Percentiles rank a stretch among this genome's conserved stretches.
Conservation (phyloP, 1,139 yeast genomes). For the Kodamaea sp. region DNA sequence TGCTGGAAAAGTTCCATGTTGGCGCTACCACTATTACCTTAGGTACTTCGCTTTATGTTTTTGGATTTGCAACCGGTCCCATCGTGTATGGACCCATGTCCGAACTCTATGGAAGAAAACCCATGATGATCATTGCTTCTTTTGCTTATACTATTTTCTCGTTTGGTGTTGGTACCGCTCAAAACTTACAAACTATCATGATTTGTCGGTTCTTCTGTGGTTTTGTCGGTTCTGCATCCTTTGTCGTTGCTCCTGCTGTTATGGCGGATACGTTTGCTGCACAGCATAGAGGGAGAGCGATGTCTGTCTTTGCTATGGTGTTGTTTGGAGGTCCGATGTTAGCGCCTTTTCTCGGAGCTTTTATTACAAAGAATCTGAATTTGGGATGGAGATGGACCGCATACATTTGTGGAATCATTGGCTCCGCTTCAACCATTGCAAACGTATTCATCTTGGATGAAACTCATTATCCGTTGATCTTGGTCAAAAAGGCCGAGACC, state of each 20-base stretch:
- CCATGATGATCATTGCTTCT: slow-evolving; percentile 53
- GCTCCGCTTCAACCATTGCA: slow-evolving; percentile 30
- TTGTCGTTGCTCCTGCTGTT: slow-evolving; percentile 82
- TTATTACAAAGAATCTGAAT: slow-evolving; percentile 21
- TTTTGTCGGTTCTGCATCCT: slow-evolving; percentile 73
- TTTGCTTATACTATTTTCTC: slow-evolving; percentile 60
- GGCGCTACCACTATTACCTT: slow-evolving; percentile 59
- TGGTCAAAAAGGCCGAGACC: slow-evolving; percentile 59
- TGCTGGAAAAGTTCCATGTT: slow-evolving; percentile 49
- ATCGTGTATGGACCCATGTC: slow-evolving; percentile 80
- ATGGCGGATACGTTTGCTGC: slow-evolving; percentile 75
- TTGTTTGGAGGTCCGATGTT: slow-evolving; percentile 76
- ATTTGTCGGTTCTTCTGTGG: slow-evolving; percentile 78
- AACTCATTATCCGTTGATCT: slow-evolving; percentile 51
- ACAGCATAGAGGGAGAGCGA: slow-evolving; percentile 64
- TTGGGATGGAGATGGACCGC: slow-evolving; percentile 62
- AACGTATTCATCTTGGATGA: slow-evolving; percentile 42
- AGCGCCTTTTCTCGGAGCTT: slow-evolving; percentile 59
- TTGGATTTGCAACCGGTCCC: slow-evolving; percentile 86
- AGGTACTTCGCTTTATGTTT: slow-evolving; percentile 69
- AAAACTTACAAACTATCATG: slow-evolving; percentile 71
- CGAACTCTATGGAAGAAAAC: slow-evolving; percentile 70
- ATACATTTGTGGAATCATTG: slow-evolving; percentile 55
- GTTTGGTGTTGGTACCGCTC: slow-evolving; percentile 72
- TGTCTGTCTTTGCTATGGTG: slow-evolving; percentile 62